Conservation (phyloP, 176 grass and related monocot genomes). For the Hsuehochloa calcarea region DNA sequence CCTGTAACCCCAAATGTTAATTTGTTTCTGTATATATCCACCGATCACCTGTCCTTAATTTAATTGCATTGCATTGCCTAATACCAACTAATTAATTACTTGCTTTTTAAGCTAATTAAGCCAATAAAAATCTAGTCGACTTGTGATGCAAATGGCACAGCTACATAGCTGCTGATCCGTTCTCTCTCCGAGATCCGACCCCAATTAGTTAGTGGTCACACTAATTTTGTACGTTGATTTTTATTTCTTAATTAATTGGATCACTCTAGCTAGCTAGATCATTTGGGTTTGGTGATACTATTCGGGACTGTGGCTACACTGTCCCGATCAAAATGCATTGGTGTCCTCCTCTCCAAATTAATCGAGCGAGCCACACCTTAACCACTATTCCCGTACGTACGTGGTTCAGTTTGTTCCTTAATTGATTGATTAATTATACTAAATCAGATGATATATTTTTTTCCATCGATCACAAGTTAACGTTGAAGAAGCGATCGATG, state of each 20-base stretch:
- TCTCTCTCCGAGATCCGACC: not conserved
- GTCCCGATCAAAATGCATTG: conserved; percentile 10
- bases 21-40: not conserved
- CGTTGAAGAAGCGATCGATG: conserved; percentile 14
- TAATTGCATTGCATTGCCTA: not conserved
- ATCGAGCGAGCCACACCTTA: not conserved
- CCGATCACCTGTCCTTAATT: conserved; percentile 13
- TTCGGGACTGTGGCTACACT: not conserved
- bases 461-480: too few species aligned
- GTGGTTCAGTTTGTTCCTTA: too few species aligned
- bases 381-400: not conserved
- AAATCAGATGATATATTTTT: too few species aligned
- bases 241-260: not conserved
- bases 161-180: not conserved
- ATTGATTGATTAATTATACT: too few species aligned
- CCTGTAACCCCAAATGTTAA: not conserved
- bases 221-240: not conserved
- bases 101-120: conserved; percentile 38
- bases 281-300: conserved; percentile 17
- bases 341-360: conserved; percentile 5
- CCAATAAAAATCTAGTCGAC: not conserved
- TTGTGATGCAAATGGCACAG: conserved; percentile 4
- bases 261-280: not conserved
- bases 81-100: conserved; percentile 12
- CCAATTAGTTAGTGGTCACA: conserved; percentile 34